phyloP scores from a whole-genome alignment of 495 filamentous ascomycete genomes.

The Podospora pseudocomata region DNA sequence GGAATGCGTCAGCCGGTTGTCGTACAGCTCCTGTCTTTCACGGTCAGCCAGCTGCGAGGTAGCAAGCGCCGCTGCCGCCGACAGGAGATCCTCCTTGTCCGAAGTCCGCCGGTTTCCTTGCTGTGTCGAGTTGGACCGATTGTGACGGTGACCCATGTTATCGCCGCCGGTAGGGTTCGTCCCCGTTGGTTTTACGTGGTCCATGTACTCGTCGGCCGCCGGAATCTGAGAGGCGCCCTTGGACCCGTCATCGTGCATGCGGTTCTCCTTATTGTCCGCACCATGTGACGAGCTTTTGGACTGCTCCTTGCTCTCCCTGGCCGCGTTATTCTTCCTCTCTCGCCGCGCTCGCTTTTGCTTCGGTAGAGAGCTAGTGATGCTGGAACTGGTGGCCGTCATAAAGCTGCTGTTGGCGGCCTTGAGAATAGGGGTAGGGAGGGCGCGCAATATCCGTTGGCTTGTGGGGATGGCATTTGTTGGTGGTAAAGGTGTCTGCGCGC shows the following conservation, averaged over 20 bases:
- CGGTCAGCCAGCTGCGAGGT: constrained; percentile 48
- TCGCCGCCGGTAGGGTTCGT: constrained; percentile 25
- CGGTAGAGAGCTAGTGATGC: constrained; percentile 75
- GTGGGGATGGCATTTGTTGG: constrained; percentile 84
- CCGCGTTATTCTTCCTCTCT: constrained; percentile 45
- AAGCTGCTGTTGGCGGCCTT: constrained; percentile 94
- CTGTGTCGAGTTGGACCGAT: constrained; percentile 30
- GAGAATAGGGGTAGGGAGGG: constrained; percentile 84
- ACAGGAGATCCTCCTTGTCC: constrained; percentile 40
- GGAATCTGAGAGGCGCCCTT: constrained; percentile 19
- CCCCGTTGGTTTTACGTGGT: constrained; percentile 33
- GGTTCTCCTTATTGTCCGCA: constrained; percentile 44
- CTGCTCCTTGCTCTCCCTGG: constrained; percentile 26
- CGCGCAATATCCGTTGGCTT: constrained; percentile 84
- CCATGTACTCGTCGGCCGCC: constrained; percentile 38
- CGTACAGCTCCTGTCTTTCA: constrained; percentile 76
- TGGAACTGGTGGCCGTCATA: constrained; percentile 86
- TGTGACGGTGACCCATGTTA: constrained; percentile 27
- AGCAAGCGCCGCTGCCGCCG: constrained; percentile 41
- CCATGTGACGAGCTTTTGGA: constrained; percentile 31
- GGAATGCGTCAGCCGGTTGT: constrained; percentile 78
- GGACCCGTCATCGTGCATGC: constrained; percentile 15
- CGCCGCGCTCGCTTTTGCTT: constrained; percentile 56
- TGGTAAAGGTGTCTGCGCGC: constrained; percentile 60
- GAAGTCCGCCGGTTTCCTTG: constrained; percentile 23